Conservation (phyloP, 2,329 filamentous ascomycete genomes). For the Nannizzia gypsea region DNA sequence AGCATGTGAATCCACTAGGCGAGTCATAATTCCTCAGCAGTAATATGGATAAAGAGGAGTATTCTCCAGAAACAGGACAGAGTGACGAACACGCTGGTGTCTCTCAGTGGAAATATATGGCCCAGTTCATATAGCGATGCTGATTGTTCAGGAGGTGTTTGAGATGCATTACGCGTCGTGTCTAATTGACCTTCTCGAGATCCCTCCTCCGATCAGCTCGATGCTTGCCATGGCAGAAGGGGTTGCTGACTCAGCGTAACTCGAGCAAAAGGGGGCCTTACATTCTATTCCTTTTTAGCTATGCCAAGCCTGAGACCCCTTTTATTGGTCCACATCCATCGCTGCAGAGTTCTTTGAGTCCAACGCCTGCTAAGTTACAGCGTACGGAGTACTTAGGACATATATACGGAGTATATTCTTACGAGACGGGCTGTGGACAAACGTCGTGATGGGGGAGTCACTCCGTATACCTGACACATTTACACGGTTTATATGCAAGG, state of each 20-base stretch:
- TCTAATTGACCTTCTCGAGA: neutral
- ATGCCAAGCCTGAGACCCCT: neutral
- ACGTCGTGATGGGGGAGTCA: too few relatives aligned
- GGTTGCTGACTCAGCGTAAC: neutral
- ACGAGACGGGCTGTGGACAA: too few relatives aligned
- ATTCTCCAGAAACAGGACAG: neutral
- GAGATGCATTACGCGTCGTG: constrained; percentile 1
- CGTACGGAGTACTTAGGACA: too few relatives aligned
- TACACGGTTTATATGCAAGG: neutral
- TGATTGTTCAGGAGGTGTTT: neutral
- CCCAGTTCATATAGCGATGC: neutral
- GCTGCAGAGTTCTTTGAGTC: too few relatives aligned
- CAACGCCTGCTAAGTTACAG: too few relatives aligned
- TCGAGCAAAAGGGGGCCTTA: neutral
- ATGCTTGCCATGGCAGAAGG: neutral
- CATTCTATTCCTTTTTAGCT: too few relatives aligned
- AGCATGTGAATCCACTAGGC: neutral
- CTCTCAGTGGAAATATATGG: neutral
- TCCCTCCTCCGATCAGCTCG: neutral
- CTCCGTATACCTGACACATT: too few relatives aligned
- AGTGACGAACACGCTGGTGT: neutral
- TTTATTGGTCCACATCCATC: neutral
- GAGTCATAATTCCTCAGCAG: neutral
- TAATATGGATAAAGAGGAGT: neutral
- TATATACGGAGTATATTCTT: too few relatives aligned